Evolutionary conservation across 192 early-diverging fungal genomes (phyloP).

Genomic region (Spizellomyces punctatus): DNA sequence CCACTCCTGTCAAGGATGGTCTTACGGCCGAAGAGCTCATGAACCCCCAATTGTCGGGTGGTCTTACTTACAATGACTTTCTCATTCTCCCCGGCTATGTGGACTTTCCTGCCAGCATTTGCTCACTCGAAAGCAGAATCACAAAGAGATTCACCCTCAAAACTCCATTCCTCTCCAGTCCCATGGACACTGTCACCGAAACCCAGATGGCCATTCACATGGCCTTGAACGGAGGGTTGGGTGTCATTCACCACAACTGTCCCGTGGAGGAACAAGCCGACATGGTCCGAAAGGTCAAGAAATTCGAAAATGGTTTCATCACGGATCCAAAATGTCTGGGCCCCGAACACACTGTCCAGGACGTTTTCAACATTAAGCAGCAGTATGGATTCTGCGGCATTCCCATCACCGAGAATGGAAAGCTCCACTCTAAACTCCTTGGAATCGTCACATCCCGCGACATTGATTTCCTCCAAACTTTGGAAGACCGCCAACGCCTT

Average conservation of each 20-base stretch:
- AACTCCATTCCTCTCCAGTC: conserved; percentile 91
- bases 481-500: conserved; percentile 57
- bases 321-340: conserved; percentile 87
- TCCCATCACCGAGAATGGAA: conserved; percentile 91
- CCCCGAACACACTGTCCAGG: conserved; percentile 78
- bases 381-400: conserved; percentile 93
- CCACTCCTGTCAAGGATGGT: conserved; percentile 61
- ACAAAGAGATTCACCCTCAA: conserved; percentile 90
- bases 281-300: conserved; percentile 97
- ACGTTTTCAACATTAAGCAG: conserved; percentile 86
- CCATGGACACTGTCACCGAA: conserved; percentile 99
- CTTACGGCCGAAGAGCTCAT: conserved; percentile 83
- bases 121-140: conserved; percentile 80
- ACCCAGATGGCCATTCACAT: conserved; percentile 98
- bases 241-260: conserved; percentile 99
- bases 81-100: conserved; percentile 95
- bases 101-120: conserved; percentile 83
- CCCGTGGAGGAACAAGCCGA: conserved; percentile 92
- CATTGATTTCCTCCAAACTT: conserved; percentile 80
- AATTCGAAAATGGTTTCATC: conserved; percentile 99
- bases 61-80: conserved; percentile 99
- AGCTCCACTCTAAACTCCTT: conserved; percentile 83
- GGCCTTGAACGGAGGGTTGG: conserved; percentile 93
- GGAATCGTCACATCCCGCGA: conserved; percentile 97
- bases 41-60: conserved; percentile 76